Conservation (phyloP, 805 yeast species). For the Yamadazyma phyllophila region DNA sequence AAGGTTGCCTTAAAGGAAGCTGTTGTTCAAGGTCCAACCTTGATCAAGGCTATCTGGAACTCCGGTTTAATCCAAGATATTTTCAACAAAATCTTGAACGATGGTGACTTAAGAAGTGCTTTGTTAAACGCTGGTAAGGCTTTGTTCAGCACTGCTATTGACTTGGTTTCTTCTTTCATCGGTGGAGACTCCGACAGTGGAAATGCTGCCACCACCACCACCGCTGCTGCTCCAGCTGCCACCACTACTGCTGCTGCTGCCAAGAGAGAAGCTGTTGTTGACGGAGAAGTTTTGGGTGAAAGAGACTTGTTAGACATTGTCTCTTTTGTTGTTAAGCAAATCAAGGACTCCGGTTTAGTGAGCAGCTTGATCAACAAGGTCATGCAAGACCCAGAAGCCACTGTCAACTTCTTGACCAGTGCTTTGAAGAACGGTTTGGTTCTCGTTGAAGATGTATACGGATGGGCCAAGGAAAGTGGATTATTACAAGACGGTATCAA, state of each 20-base stretch:
- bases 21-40: constrained; percentile 39
- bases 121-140: constrained; percentile 33
- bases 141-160: constrained; percentile 30
- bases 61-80: constrained; percentile 38
- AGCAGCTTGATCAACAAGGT: constrained; percentile 30
- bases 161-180: constrained; percentile 20
- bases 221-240: constrained; percentile 18
- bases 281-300: constrained; percentile 31
- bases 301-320: constrained; percentile 34
- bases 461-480: constrained; percentile 39
- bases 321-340: constrained; percentile 24
- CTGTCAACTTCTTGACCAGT: constrained; percentile 30
- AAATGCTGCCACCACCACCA: constrained; percentile 16
- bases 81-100: constrained; percentile 30
- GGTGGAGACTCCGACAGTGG: constrained; percentile 16
- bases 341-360: constrained; percentile 36
- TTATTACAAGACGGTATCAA: constrained; percentile 26
- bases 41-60: constrained; percentile 39
- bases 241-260: constrained; percentile 16
- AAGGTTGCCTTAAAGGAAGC: constrained; percentile 33
- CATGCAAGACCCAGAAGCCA: constrained; percentile 35
- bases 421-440: constrained; percentile 34
- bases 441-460: constrained; percentile 31
- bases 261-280: constrained; percentile 16
- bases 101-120: constrained; percentile 31